phyloP scores from a whole-genome alignment of 352 stramenopile species.

The Phytopythium oedochilum region DNA sequence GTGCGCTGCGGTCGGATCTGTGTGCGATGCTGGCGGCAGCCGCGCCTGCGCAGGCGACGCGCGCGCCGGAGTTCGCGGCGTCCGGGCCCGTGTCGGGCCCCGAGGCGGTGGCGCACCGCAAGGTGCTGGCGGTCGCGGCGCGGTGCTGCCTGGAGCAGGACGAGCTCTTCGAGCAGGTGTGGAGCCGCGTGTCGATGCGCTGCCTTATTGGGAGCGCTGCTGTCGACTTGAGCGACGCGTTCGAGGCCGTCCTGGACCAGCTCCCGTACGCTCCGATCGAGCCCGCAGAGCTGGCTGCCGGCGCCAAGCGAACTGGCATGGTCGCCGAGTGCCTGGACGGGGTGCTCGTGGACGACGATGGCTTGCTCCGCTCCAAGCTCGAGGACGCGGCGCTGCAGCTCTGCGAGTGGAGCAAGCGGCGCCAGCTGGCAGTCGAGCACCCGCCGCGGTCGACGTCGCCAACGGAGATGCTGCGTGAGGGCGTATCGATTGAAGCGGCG shows the following conservation, averaged over 20 bases:
- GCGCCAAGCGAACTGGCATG: not conserved
- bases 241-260: conserved; percentile 20
- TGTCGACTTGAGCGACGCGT: conserved; percentile 8
- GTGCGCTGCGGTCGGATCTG: not conserved
- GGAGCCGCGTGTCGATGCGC: not conserved
- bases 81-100: not conserved
- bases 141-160: conserved; percentile 21
- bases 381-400: conserved; percentile 17
- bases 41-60: not conserved
- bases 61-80: not conserved
- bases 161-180: conserved; percentile 13
- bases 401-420: conserved; percentile 28
- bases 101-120: conserved; percentile 5
- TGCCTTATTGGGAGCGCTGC: not conserved
- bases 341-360: conserved; percentile 15
- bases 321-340: not conserved
- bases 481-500: not conserved
- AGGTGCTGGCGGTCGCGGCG: conserved; percentile 3
- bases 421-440: conserved; percentile 9
- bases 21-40: not conserved
- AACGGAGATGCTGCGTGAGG: conserved; percentile 5
- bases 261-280: conserved; percentile 13
- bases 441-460: conserved; percentile 14
- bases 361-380: conserved; percentile 20
- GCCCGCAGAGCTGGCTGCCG: conserved; percentile 1